phyloP scores from a whole-genome alignment of 768 basidiomycete species.

The Amanita pallidorosea region DNA sequence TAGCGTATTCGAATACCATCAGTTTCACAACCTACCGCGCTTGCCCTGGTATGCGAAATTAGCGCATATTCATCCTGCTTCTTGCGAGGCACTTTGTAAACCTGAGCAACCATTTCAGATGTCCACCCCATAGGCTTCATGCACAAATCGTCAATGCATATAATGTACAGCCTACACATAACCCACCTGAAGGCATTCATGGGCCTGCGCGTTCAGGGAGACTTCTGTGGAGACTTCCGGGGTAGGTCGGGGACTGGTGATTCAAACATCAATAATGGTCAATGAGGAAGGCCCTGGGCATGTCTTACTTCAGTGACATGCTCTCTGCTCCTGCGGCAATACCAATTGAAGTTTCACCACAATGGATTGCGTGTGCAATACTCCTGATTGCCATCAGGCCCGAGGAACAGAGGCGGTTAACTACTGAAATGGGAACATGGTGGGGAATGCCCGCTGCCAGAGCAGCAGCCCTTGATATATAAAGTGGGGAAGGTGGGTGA shows the following conservation, averaged over 20 bases:
- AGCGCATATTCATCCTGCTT: constrained; percentile 88
- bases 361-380: constrained; percentile 79
- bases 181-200: constrained; percentile 67
- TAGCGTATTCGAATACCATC: not conserved
- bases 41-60: constrained; percentile 77
- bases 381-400: constrained; percentile 89
- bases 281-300: constrained; percentile 7
- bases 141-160: not conserved
- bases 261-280: not conserved
- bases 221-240: constrained; percentile 55
- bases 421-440: constrained; percentile 76
- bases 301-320: constrained; percentile 64
- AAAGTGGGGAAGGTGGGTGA: constrained; percentile 73
- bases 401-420: constrained; percentile 91
- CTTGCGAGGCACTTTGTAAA: constrained; percentile 65
- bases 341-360: constrained; percentile 79
- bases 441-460: constrained; percentile 84
- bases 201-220: constrained; percentile 47
- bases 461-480: constrained; percentile 78
- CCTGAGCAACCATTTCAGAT: constrained; percentile 79
- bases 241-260: constrained; percentile 57
- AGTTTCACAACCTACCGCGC: constrained; percentile 28
- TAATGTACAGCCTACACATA: not conserved
- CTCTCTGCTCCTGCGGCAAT: constrained; percentile 78
- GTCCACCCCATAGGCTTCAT: constrained; percentile 91